Base-by-base conservation (phyloP, 2,329 filamentous ascomycete species). In the Ciborinia camelliae region DNA sequence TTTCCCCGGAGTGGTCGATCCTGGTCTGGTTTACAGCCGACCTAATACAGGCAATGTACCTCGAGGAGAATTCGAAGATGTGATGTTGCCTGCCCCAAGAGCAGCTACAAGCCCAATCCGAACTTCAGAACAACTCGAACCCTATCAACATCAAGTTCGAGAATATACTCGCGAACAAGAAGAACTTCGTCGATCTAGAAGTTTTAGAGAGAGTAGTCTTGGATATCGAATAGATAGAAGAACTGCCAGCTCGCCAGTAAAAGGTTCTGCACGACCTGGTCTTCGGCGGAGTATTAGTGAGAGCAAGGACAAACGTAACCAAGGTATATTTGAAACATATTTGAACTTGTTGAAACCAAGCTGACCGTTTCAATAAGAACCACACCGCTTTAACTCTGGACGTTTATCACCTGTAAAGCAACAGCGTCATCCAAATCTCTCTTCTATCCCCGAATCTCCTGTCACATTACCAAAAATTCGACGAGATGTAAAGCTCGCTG, bases 401-500 rank as follows among this genome's bases (percentile, higher is more conserved):
- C 69, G 73, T 58, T 60, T 69, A 45, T 86, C 85, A 5, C 84
- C 85, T 0, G 75, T 81, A 43, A 86, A 85, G 69, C 72, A 81
- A 32, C 74, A 77, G 5, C 75, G 73, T 54, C 76, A 82, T 0
- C 81, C 81, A 3, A 83, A 79, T 2, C 76, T 88, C 47, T 80
- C 81, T 28, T 85, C 85, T 1, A 88, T 88, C 37, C 84, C 85
- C 0, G 86, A 88, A 71, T 75, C 79, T 14, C 73, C 77, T 37
- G 23, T 65, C 2, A 65, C 68, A 51, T 77, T 79, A 59, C 79
- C 80, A 45, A 64, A 41, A 59, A 15, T 41, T 26, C 79, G 83
- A 48, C 82, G 84, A 0, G 82, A 85, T 50, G 84, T 88, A 8
- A 85, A 83, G 69, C 86, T 89, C 67, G 86, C 81, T 20, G 87